Base-by-base conservation (phyloP, 2,329 filamentous ascomycete genomes). In the Ascochyta rabiei region DNA sequence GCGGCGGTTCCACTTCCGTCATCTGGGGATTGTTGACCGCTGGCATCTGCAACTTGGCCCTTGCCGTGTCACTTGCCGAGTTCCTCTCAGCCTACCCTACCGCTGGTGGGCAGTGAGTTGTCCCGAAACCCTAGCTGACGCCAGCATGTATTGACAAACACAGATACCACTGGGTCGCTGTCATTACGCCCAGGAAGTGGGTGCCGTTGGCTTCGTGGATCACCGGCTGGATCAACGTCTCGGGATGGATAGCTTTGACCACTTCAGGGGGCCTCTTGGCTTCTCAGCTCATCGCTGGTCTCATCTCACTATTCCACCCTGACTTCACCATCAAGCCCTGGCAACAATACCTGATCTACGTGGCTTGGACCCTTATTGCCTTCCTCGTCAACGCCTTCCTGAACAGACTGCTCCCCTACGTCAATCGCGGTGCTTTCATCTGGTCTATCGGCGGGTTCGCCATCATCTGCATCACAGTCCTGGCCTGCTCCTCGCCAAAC, bases 291-390 rank as follows among this genome's bases (percentile, higher is more conserved):
- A 82, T 91, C 44, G 69, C 89, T 23, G 85, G 87, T 50, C 81
- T 89, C 38, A 86, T 90, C 47, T 79, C 82, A 1, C 76, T 91
- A 31, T 82, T 86, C 71, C 76, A 87, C 60, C 77, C 83, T 0
- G 76, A 76, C 44, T 90, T 87, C 66, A 76, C 79, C 19, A 56
- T 82, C 2, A 73, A 87, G 66, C 67, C 83, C 3, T 91, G 88
- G 86, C 88, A 91, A 63, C 86, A 89, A 60, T 91, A 91, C 71
- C 76, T 90, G 24, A 86, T 91, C 42, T 91, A 90, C 71, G 80
- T 89, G 39, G 86, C 73, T 6, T 87, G 86, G 67, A 87, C 84
- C 6, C 53, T 86, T 19, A 62, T 83, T 15, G 85, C 85, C 3
- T 84, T 90, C 54, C 51, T 83, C 42, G 76, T 90, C 71, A 91